Base-by-base conservation (phyloP, 140 eudicot species). In the Oenanthe javanica region DNA sequence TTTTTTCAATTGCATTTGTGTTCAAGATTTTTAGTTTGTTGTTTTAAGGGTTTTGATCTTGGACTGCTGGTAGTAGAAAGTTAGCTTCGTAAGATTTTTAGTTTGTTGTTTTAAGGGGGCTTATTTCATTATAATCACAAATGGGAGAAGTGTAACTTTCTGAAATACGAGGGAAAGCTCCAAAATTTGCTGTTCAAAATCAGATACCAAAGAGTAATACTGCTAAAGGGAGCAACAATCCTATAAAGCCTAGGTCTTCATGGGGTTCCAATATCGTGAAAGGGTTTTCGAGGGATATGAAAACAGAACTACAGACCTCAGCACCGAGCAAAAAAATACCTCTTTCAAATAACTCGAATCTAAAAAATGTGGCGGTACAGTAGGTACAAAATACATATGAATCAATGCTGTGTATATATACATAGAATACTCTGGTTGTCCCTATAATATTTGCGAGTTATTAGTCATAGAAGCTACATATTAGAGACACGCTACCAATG, bases 211-310 rank as follows among this genome's bases (percentile, higher is more conserved):
- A 88, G 86, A 81, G 72, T 47, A 85, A 75, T 72, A 82, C 74
- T 81, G 81, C 55, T 52, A 87, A 87, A 79, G 86, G 82, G 64
- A 79, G 81, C 81, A 86, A 78, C 80, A 82, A 75, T 43, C 79
- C 88, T 21, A 75, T 93, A 0, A 90, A 89, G 79, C 88, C 89
- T 25, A 86, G 86, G 67, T 89, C 97, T 82, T 88, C 92, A 0
- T 93, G 97, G 97, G 97, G 97, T 21, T 89, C 96, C 0, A 85
- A 93, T 57, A 85, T 93, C 18, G 97, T 90, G 50, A 93, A 93
- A 75, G 97, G 97, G 0, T 89, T 93, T 27, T 87, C 97, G 40
- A 91, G 84, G 57, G 97, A 90, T 40, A 90, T 85, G 84, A 93
- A 89, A 78, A 75, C 91, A 36, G 86, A 85, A 74, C 27, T 82